phyloP scores from a whole-genome alignment of 805 yeast species.

The Sungouiella thailandica region DNA sequence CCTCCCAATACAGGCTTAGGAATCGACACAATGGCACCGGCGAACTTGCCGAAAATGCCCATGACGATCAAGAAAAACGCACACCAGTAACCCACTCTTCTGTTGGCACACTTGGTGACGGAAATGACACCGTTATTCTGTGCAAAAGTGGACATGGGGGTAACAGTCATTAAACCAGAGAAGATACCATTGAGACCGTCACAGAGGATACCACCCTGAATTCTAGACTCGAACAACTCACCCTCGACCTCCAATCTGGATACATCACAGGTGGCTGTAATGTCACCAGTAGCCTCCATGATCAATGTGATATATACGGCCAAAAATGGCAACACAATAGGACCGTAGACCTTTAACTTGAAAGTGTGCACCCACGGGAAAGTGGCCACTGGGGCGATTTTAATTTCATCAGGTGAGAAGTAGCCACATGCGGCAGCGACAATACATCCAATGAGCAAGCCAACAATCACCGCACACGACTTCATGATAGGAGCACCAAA shows the following conservation, averaged over 20 bases:
- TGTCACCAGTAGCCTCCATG: slow-evolving; percentile 95
- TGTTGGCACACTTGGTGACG: slow-evolving; percentile 85
- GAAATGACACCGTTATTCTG: slow-evolving; percentile 95
- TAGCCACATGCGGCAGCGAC: slow-evolving; percentile 90
- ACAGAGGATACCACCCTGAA: slow-evolving; percentile 90
- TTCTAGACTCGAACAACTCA: slow-evolving; percentile 69
- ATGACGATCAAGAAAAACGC: slow-evolving; percentile 74
- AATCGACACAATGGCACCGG: slow-evolving; percentile 64
- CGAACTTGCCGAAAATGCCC: slow-evolving; percentile 68
- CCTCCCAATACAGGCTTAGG: slow-evolving; percentile 47
- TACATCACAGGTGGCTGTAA: slow-evolving; percentile 91
- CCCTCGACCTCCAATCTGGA: slow-evolving; percentile 84
- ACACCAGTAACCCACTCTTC: slow-evolving; percentile 76
- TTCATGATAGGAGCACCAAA: slow-evolving; percentile 95
- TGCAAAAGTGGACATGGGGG: slow-evolving; percentile 92
- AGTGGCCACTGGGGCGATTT: slow-evolving; percentile 73
- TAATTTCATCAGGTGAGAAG: slow-evolving; percentile 54
- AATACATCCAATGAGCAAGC: slow-evolving; percentile 81
- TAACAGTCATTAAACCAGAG: slow-evolving; percentile 73
- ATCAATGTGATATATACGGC: slow-evolving; percentile 78
- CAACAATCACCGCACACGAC: slow-evolving; percentile 86
- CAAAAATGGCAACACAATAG: slow-evolving; percentile 77
- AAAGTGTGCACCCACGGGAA: slow-evolving; percentile 88
- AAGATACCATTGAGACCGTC: slow-evolving; percentile 80
- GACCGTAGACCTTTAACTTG: slow-evolving; percentile 71